Evolutionary conservation across 2,329 filamentous ascomycete genomes (phyloP).

Genomic region (Ophiocordyceps camponoti-leonardi): DNA sequence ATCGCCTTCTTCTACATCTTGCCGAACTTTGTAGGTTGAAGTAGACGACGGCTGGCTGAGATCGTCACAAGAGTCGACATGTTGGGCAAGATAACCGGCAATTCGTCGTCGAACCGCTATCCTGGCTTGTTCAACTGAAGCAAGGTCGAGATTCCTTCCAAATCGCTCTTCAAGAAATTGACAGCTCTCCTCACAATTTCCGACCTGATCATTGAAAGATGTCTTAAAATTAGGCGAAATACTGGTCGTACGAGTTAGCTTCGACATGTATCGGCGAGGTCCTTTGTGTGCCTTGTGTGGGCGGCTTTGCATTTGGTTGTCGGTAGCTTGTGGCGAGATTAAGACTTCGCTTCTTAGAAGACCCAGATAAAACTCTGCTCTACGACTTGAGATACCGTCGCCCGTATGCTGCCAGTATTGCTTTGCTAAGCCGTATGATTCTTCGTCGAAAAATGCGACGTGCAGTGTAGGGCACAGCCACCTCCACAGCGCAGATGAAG

Average conservation of each 20-base stretch:
- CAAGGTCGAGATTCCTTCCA: slow-evolving; percentile 72
- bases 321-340: slow-evolving; percentile 8
- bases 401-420: slow-evolving; percentile 96
- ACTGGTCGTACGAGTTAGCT: neutral
- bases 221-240: neutral
- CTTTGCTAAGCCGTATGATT: slow-evolving; percentile 59
- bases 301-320: neutral
- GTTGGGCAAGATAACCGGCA: slow-evolving; percentile 62
- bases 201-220: neutral
- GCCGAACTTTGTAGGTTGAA: too few relatives aligned
- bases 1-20: slow-evolving; percentile 63
- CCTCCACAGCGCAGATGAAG: slow-evolving; percentile 31
- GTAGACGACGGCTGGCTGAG: too few relatives aligned
- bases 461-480: slow-evolving; percentile 43
- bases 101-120: slow-evolving; percentile 76
- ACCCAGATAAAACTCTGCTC: slow-evolving; percentile 74
- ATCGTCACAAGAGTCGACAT: slow-evolving; percentile 37
- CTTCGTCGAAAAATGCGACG: slow-evolving; percentile 53
- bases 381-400: slow-evolving; percentile 78
- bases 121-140: slow-evolving; percentile 65
- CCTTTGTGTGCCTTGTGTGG: neutral
- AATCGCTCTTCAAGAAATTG: slow-evolving; percentile 89
- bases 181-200: slow-evolving; percentile 41
- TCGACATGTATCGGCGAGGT: neutral
- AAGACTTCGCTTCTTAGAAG: slow-evolving; percentile 54